Evolutionary conservation across 2,329 filamentous ascomycete genomes (phyloP).

Genomic region (Didymellaceae sp.): DNA sequence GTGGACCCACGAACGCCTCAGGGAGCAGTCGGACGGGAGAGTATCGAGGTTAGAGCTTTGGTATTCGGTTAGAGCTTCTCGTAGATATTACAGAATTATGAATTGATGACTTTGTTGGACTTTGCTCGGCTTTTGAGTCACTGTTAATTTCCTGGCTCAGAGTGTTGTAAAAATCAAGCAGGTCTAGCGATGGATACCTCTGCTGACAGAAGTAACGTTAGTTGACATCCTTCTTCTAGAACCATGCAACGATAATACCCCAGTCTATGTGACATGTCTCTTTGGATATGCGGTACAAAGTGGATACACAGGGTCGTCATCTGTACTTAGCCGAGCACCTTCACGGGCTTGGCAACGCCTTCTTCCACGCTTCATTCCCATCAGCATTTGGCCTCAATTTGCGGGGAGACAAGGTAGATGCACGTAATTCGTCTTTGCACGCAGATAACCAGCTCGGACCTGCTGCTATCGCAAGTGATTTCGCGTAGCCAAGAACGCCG

Average conservation of each 20-base stretch:
- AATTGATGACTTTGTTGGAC: not conserved
- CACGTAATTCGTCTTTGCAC: constrained; percentile 3
- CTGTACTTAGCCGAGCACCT: not conserved
- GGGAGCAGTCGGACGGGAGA: constrained; percentile 77
- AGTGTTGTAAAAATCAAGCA: no score
- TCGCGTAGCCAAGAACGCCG: constrained; percentile 12
- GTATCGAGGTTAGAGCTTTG: constrained; percentile 86
- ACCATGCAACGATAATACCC: no score
- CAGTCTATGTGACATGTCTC: no score
- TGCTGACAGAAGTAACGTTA: not conserved
- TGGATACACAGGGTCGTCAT: constrained; percentile 8
- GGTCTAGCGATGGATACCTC: no score
- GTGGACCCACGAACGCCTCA: constrained; percentile 72
- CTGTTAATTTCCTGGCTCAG: no score
- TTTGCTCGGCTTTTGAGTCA: not conserved
- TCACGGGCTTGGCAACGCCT: constrained; percentile 13
- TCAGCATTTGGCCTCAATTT: not conserved
- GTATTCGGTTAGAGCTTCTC: constrained; percentile 68
- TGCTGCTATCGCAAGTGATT: constrained; percentile 13
- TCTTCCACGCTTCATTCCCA: constrained; percentile 4
- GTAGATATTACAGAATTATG: not conserved
- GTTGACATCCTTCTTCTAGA: not conserved
- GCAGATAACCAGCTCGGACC: constrained; percentile 19
- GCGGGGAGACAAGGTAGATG: not conserved
- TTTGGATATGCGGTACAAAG: not conserved